Percentiles rank a stretch among this genome's conserved stretches.
Conservation (phyloP, 2,329 filamentous ascomycete genomes). For the Fusarium buharicum region DNA sequence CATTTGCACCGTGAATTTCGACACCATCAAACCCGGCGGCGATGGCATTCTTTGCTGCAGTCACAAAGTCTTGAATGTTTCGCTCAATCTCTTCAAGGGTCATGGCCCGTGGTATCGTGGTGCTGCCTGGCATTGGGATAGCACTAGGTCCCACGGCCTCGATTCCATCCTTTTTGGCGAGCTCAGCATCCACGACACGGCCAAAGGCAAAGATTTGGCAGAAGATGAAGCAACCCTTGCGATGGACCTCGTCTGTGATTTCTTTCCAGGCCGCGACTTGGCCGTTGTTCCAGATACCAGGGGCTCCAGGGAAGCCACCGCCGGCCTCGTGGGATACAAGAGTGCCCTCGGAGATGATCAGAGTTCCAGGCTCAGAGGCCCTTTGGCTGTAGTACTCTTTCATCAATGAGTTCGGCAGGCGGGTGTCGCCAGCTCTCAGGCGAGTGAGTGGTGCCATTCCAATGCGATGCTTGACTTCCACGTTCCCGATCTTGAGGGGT, state of each 20-base stretch:
- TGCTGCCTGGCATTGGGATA: conserved; percentile 56
- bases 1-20: conserved; percentile 68
- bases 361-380: conserved; percentile 53
- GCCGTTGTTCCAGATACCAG: conserved; percentile 66
- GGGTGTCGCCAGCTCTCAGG: conserved; percentile 56
- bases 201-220: conserved; percentile 71
- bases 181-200: conserved; percentile 57
- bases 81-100: conserved; percentile 71
- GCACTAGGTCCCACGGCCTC: conserved; percentile 44
- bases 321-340: conserved; percentile 49
- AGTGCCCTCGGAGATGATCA: conserved; percentile 60
- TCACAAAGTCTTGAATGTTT: conserved; percentile 67
- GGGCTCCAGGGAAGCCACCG: conserved; percentile 56
- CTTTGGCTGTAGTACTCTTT: conserved; percentile 62
- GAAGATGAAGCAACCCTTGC: conserved; percentile 69
- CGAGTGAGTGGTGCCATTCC: conserved; percentile 68
- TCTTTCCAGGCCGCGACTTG: conserved; percentile 70
- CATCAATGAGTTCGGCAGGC: conserved; percentile 40
- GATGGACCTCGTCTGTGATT: conserved; percentile 71
- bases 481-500: conserved; percentile 55
- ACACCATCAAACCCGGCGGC: conserved; percentile 76
- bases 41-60: conserved; percentile 64
- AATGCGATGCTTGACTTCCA: conserved; percentile 56
- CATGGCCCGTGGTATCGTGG: conserved; percentile 69
- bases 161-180: conserved; percentile 44